phyloP scores from a whole-genome alignment of 306 rosid genomes.

The Vicia faba region DNA sequence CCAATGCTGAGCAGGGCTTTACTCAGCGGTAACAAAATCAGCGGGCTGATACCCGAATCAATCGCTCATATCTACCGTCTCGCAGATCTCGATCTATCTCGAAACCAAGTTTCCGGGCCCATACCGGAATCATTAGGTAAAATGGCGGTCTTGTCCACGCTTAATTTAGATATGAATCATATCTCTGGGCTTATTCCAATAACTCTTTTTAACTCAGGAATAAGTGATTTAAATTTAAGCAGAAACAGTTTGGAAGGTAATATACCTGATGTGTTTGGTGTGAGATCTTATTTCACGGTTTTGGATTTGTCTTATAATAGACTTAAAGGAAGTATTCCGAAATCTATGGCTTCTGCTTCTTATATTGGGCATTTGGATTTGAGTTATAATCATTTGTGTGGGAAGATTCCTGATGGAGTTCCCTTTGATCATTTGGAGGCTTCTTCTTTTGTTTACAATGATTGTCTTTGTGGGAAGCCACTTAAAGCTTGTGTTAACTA shows the following conservation, averaged over 20 bases:
- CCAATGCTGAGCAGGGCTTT: constrained; percentile 84
- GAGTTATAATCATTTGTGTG: constrained; percentile 91
- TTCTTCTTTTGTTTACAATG: constrained; percentile 74
- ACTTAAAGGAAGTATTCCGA: constrained; percentile 65
- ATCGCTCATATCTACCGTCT: constrained; percentile 72
- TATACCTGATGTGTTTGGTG: constrained; percentile 63
- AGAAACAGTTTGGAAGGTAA: constrained; percentile 52
- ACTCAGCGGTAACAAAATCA: constrained; percentile 63
- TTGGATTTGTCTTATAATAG: constrained; percentile 72
- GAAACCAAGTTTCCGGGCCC: constrained; percentile 59
- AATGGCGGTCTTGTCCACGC: constrained; percentile 74
- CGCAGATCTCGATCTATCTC: constrained; percentile 82
- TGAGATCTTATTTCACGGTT: constrained; percentile 70
- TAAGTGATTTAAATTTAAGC: constrained; percentile 77
- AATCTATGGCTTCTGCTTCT: constrained; percentile 58
- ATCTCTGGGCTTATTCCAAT: constrained; percentile 59
- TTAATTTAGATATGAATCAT: constrained; percentile 73
- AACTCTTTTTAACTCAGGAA: constrained; percentile 56
- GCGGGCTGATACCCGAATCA: constrained; percentile 64
- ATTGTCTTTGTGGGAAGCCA: constrained; percentile 91
- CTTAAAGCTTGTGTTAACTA: constrained; percentile 67
- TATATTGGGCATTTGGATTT: constrained; percentile 88
- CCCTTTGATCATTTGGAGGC: constrained; percentile 94
- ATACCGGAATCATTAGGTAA: constrained; percentile 67
- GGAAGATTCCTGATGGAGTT: constrained; percentile 70